Evolutionary conservation across 106 monocot genomes (phyloP).

Genomic region (Allium sativum): DNA sequence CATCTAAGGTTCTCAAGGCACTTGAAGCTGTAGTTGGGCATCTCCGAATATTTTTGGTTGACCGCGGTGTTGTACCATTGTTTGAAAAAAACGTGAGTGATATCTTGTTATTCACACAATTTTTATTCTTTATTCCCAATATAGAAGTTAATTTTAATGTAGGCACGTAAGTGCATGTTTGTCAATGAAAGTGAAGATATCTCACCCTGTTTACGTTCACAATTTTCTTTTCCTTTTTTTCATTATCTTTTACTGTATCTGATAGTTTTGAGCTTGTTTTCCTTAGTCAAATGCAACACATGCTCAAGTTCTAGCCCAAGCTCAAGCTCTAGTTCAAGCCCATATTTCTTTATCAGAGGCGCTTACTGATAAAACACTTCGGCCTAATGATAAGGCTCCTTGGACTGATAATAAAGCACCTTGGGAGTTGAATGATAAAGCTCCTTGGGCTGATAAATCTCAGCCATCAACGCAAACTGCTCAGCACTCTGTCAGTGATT

Average conservation of each 20-base stretch:
- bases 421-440: too few relatives aligned
- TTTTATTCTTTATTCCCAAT: background rate
- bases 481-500: slow-evolving; percentile 41
- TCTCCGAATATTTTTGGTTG: slow-evolving; percentile 87
- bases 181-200: background rate
- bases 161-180: too few relatives aligned
- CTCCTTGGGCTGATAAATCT: slow-evolving; percentile 36
- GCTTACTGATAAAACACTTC: too few relatives aligned
- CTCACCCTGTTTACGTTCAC: background rate
- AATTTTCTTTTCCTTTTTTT: too few relatives aligned
- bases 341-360: too few relatives aligned
- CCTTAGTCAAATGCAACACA: slow-evolving; percentile 17
- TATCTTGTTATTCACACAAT: background rate
- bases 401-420: too few relatives aligned
- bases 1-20: slow-evolving; percentile 67
- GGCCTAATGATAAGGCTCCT: too few relatives aligned
- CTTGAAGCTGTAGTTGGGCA: slow-evolving; percentile 59
- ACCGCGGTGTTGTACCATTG: slow-evolving; percentile 73
- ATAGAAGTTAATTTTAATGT: too few relatives aligned
- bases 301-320: slow-evolving; percentile 35
- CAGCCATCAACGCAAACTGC: slow-evolving; percentile 16
- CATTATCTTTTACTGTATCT: too few relatives aligned
- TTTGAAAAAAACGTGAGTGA: slow-evolving; percentile 72
- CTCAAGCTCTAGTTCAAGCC: slow-evolving; percentile 11
- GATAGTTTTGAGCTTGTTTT: background rate